Evolutionary conservation across 441 rosid species (phyloP).

Genomic region (Brassica hybrid): DNA sequence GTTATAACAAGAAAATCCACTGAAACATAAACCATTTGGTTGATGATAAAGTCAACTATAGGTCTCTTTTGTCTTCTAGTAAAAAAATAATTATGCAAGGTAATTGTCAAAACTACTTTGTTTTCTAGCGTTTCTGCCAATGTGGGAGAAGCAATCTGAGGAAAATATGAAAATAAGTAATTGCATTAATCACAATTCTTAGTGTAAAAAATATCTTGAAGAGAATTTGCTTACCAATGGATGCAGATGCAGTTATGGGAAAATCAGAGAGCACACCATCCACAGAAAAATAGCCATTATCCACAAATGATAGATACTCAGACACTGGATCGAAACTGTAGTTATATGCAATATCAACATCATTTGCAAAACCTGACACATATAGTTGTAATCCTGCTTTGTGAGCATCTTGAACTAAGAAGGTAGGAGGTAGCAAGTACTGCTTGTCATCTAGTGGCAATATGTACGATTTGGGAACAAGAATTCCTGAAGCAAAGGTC

Average conservation of each 20-base stretch:
- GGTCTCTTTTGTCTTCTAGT: background rate
- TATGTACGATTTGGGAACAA: conserved; percentile 26
- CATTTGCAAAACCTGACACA: conserved; percentile 70
- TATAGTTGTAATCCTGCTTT: conserved; percentile 72
- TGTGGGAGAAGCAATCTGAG: background rate
- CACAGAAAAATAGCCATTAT: conserved; percentile 74
- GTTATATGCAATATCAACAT: conserved; percentile 57
- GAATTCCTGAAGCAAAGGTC: conserved; percentile 80
- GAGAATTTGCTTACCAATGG: conserved; percentile 50
- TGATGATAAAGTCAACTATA: background rate
- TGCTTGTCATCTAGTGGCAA: conserved; percentile 48
- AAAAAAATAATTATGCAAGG: no score
- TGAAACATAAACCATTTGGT: conserved; percentile 6
- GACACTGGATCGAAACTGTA: conserved; percentile 71
- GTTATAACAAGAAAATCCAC: conserved; percentile 12
- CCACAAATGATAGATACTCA: conserved; percentile 64
- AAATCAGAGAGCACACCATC: conserved; percentile 85
- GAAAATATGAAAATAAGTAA: no score
- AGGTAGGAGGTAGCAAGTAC: conserved; percentile 57
- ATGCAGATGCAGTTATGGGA: conserved; percentile 71
- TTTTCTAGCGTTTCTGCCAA: background rate
- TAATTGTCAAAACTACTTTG: background rate
- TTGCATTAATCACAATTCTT: no score
- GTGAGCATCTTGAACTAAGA: conserved; percentile 81
- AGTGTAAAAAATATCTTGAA: no score